Conservation (phyloP, 352 stramenopile species). For the Phytophthora cactorum region DNA sequence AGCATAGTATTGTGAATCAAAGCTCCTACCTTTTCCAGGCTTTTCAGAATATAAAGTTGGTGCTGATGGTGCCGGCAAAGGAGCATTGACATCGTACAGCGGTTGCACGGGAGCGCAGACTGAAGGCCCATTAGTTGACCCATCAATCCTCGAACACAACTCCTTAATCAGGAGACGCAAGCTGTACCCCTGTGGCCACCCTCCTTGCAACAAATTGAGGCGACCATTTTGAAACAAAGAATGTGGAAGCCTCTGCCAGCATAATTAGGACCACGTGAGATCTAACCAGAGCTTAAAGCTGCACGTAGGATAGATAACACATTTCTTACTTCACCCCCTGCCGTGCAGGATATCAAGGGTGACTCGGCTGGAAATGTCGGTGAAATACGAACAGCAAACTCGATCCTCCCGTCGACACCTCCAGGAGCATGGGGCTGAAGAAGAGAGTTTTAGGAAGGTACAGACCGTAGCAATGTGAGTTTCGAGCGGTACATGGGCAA, state of each 20-base stretch:
- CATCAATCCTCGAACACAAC: constrained; percentile 47
- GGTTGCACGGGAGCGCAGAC: constrained; percentile 26
- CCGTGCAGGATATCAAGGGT: constrained; percentile 55
- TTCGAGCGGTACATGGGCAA: background rate
- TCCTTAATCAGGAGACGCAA: constrained; percentile 55
- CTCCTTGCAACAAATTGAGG: constrained; percentile 47
- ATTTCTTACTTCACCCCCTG: constrained; percentile 48
- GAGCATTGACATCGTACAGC: constrained; percentile 15
- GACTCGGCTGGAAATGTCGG: constrained; percentile 45
- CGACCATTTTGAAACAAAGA: constrained; percentile 43
- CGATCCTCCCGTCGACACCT: constrained; percentile 45
- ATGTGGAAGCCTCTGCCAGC: constrained; percentile 48
- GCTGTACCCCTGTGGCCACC: constrained; percentile 63
- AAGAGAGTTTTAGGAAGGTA: background rate
- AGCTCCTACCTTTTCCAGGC: constrained; percentile 17
- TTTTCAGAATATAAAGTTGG: constrained; percentile 37
- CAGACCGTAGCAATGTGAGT: background rate
- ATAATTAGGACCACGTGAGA: background rate
- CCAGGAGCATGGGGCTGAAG: constrained; percentile 38
- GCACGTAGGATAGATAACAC: background rate
- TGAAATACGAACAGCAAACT: constrained; percentile 53
- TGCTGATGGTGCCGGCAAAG: constrained; percentile 38
- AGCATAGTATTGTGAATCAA: background rate
- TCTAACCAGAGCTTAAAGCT: background rate
- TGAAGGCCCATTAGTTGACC: constrained; percentile 4